A percentile compares a stretch with the other conserved stretches of the same genome.
Conservation (phyloP, 345 rosid species). For the Corchorus olitorius region DNA sequence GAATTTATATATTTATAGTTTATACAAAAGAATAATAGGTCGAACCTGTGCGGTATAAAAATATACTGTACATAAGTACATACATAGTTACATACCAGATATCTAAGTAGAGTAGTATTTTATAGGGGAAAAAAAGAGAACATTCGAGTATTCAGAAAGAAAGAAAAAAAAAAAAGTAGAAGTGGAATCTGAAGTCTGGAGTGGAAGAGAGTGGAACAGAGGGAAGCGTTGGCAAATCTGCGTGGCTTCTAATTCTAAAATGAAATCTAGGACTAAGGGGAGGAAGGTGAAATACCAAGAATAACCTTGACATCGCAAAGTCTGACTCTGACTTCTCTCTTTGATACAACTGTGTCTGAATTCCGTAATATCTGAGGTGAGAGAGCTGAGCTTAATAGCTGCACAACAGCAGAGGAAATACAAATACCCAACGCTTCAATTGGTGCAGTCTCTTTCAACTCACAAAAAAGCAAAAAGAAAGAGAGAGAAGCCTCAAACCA, state of each 20-base stretch:
- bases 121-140: too few species aligned
- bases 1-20: too few species aligned
- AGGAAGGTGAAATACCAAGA: slow-evolving; percentile 5
- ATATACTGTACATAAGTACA: too few species aligned
- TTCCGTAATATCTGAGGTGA: slow-evolving; percentile 15
- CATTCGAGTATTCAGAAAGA: too few species aligned
- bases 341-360: background rate
- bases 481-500: background rate
- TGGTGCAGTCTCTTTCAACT: slow-evolving; percentile 42
- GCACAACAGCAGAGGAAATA: slow-evolving; percentile 19
- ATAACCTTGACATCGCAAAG: background rate
- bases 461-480: slow-evolving; percentile 16
- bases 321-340: background rate
- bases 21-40: too few species aligned
- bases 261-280: too few species aligned
- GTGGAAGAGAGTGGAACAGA: background rate
- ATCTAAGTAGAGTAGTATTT: too few species aligned
- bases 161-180: background rate
- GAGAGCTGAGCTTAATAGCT: background rate
- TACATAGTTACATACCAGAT: too few species aligned
- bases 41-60: too few species aligned
- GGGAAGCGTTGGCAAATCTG: background rate
- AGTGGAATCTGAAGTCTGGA: background rate
- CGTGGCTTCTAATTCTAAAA: background rate
- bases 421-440: slow-evolving; percentile 25